phyloP scores from a whole-genome alignment of 495 filamentous ascomycete species.

The Penicillium robsamsonii region DNA sequence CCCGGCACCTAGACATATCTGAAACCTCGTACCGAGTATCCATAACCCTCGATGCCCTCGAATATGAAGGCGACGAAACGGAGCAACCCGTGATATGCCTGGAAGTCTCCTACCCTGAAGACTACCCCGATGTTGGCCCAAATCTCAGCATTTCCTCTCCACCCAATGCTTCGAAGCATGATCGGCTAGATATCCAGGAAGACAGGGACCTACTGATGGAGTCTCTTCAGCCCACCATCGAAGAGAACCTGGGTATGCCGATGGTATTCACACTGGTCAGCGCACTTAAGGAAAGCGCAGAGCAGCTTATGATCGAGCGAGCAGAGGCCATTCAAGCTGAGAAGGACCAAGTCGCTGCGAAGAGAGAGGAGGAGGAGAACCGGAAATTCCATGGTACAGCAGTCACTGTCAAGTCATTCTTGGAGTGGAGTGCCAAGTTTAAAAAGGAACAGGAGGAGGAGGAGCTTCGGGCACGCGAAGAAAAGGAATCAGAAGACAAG shows the following conservation, averaged over 20 bases:
- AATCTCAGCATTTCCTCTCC: conserved; percentile 70
- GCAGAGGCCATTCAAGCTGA: conserved; percentile 56
- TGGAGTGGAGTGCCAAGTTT: conserved; percentile 79
- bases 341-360: conserved; percentile 63
- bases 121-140: conserved; percentile 85
- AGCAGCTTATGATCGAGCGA: conserved; percentile 72
- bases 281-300: conserved; percentile 81
- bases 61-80: conserved; percentile 54
- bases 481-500: conserved; percentile 73
- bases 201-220: conserved; percentile 73
- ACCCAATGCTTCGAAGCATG: conserved; percentile 64
- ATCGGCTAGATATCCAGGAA: conserved; percentile 57
- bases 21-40: conserved; percentile 82
- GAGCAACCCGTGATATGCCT: conserved; percentile 61
- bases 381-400: conserved; percentile 90
- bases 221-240: conserved; percentile 64
- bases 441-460: conserved; percentile 73
- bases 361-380: conserved; percentile 88
- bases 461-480: conserved; percentile 60
- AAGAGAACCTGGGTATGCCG: conserved; percentile 93
- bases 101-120: conserved; percentile 78
- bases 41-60: conserved; percentile 71
- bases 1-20: conserved; percentile 65
- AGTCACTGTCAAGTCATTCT: conserved; percentile 81
- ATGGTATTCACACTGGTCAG: conserved; percentile 94